Base-by-base conservation (phyloP, 345 rosid genomes). In the Brassica nigra region DNA sequence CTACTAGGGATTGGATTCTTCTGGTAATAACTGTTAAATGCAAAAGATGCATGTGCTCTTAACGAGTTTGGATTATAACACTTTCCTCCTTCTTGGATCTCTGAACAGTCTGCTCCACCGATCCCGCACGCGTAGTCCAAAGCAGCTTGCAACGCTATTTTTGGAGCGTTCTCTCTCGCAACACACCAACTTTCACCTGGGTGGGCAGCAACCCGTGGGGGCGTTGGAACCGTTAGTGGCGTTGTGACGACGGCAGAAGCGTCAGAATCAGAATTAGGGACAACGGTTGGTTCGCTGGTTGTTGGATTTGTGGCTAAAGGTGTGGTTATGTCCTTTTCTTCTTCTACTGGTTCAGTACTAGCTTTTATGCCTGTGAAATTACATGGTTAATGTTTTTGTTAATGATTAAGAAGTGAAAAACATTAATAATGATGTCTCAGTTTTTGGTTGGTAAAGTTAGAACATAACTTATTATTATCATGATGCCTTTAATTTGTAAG, bases 91-190 rank as follows among this genome's bases (percentile, higher is more conserved):
- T 83, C 66, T 78, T 89, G 98, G 71, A 95, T 88, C 14, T 82
- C 88, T 0, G 86, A 82, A 65, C 99, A 95, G 70, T 95, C 97
- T 0, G 89, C 91, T 23, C 91, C 89, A 1, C 95, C 96, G 2
- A 83, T 77, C 10, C 99, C 98, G 14, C 99, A 95, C 3, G 99
- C 99, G 12, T 90, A 93, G 85, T 95, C 99, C 83, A 95, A 72
- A 5, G 90, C 98, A 18, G 85, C 90, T 80, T 93, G 99, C 70
- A 95, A 79, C 36, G 89, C 86, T 0, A 78, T 79, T 28, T 84
- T 76, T 1, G 96, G 85, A 5, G 87, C 91, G 69, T 90, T 85
- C 70, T 81, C 91, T 85, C 87, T 89, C 3, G 98, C 97, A 0
- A 93, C 86, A 65, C 98, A 95, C 99, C 99, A 95, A 75, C 84